Percentiles rank a stretch among this genome's conserved stretches.
phyloP scores from a whole-genome alignment of 1,284 basidiomycete genomes.

The Ustilago tritici region DNA sequence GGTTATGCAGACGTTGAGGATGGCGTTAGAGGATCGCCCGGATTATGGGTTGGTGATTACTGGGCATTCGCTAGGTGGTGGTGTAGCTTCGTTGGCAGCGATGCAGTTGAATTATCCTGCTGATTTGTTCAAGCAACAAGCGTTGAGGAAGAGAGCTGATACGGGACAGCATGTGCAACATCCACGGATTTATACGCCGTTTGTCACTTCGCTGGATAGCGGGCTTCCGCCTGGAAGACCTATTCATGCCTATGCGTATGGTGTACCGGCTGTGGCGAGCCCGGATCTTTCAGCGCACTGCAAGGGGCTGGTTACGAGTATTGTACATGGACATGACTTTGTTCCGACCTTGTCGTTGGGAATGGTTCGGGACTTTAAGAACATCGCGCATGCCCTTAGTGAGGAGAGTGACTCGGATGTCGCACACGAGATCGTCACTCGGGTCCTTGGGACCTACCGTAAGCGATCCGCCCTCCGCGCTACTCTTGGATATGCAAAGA shows the following conservation, averaged over 20 bases:
- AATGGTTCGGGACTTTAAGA: conserved; percentile 72
- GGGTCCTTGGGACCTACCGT: conserved; percentile 69
- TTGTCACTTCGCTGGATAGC: conserved; percentile 71
- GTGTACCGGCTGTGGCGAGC: conserved; percentile 62
- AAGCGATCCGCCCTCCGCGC: conserved; percentile 45
- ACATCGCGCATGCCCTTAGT: conserved; percentile 68
- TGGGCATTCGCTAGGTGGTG: conserved; percentile 73
- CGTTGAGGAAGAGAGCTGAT: conserved; percentile 16
- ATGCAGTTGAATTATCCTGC: conserved; percentile 68
- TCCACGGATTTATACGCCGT: conserved; percentile 71
- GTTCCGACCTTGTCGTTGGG: conserved; percentile 72
- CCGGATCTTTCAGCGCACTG: conserved; percentile 71
- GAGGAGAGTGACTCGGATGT: conserved; percentile 60
- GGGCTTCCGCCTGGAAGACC: conserved; percentile 73
- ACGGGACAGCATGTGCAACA: conserved; percentile 47
- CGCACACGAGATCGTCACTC: conserved; percentile 72
- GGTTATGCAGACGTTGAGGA: conserved; percentile 71
- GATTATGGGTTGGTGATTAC: conserved; percentile 72
- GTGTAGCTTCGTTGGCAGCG: conserved; percentile 71
- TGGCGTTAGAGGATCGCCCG: conserved; percentile 71
- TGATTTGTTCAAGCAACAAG: conserved; percentile 63
- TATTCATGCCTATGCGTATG: conserved; percentile 72
- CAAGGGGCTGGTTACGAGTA: conserved; percentile 71
- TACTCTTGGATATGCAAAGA: conserved; percentile 18
- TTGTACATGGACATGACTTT: conserved; percentile 71